Evolutionary conservation across 2,329 filamentous ascomycete species (phyloP), one percentile per base, ranked within the genome.

Genomic region (Triangularia setosa): DNA sequence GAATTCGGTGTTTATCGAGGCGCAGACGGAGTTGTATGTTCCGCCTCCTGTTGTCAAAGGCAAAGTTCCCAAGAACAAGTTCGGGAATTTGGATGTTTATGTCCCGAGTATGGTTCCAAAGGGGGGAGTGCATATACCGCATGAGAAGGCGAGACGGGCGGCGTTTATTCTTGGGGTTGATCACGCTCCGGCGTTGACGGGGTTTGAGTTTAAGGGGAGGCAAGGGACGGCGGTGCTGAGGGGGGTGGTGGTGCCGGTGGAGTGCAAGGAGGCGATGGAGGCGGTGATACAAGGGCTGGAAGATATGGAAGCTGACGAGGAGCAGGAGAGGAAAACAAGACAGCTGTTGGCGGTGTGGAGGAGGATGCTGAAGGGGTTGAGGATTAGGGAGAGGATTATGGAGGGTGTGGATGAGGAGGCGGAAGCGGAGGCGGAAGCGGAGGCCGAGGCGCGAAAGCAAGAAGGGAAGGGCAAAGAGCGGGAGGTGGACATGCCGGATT

Each of bases 41-140:
- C 86, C 94, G 0, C 90, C 92, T 0, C 89, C 92, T 0, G 88
- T 98, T 1, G 80, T 90, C 3, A 79, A 87, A 60, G 93, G 93
- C 0, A 81, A 82, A 12, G 84, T 98, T 1, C 94, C 95, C 0
- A 94, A 92, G 77, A 99, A 99, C 73, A 88, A 90, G 18, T 99
- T 92, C 75, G 93, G 93, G 11, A 99, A 99, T 73, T 89, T 98
- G 65, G 95, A 98, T 72, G 85, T 96, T 44, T 98, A 94, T 74
- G 93, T 97, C 11, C 89, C 92, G 0, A 92, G 87, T 67, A 98
- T 99, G 95, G 83, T 98, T 0, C 95, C 95, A 0, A 77, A 79
- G 48, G 94, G 95, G 0, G 93, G 91, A 1, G 83, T 87, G 1
- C 92, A 98, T 74, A 79, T 98, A 24, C 71, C 76, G 5, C 78